phyloP scores from a whole-genome alignment of 352 stramenopile species.

The Hyaloperonospora brassicae region DNA sequence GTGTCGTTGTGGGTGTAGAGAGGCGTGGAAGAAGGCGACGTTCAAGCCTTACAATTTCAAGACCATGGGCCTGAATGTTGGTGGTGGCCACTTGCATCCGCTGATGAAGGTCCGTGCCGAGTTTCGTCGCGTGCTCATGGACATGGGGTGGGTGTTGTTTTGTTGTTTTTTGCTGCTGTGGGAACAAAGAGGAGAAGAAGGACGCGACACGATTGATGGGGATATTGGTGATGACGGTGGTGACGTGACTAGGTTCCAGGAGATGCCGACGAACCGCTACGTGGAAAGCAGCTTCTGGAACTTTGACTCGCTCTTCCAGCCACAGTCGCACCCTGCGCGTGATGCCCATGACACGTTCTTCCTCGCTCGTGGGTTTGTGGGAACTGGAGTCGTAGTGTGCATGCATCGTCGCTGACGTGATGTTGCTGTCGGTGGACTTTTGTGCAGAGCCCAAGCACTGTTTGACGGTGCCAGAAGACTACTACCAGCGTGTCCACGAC shows the following conservation, averaged over 20 bases:
- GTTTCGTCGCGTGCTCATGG: conserved; percentile 98
- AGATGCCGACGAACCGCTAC: conserved; percentile 99
- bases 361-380: conserved; percentile 84
- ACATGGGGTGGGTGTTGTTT: conserved; percentile 88
- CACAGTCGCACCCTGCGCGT: conserved; percentile 96
- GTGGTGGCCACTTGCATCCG: conserved; percentile 96
- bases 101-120: conserved; percentile 96
- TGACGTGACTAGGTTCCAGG: conserved; percentile 81
- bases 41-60: conserved; percentile 99
- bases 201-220: not conserved
- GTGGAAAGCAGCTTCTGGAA: conserved; percentile 99
- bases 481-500: conserved; percentile 96
- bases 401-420: not conserved
- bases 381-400: not conserved
- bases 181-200: not conserved
- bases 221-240: not conserved
- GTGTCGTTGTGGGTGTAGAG: conserved; percentile 31
- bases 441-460: conserved; percentile 58
- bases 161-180: not conserved
- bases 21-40: conserved; percentile 90
- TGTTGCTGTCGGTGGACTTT: not conserved
- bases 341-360: conserved; percentile 99
- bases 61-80: conserved; percentile 90
- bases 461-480: conserved; percentile 93
- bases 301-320: conserved; percentile 99